These are phyloP conservation scores for Backusella psychrophila DNA, from an alignment of 192 early-diverging fungal genomes.

Conservation along the genomic window DNA sequence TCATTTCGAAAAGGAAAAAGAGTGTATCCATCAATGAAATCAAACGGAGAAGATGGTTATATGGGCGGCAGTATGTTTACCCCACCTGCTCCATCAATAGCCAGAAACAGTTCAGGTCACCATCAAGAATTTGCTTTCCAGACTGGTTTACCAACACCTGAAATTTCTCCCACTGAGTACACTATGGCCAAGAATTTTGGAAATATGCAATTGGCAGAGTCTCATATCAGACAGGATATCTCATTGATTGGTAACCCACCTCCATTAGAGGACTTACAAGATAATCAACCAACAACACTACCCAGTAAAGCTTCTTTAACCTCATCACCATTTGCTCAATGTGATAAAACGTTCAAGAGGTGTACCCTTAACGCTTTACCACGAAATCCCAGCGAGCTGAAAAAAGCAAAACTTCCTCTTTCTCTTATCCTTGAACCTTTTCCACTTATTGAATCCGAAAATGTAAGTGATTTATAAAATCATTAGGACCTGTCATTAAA, in stretches of 20 bases:
- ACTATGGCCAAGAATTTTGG: neutral
- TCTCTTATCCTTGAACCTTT: conserved; percentile 75
- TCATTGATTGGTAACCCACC: conserved; percentile 47
- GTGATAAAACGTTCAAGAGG: conserved; percentile 34
- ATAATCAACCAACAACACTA: conserved; percentile 36
- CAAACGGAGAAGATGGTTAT: neutral
- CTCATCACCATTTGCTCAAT: conserved; percentile 10
- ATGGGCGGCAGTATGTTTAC: neutral
- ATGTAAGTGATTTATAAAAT: conserved; percentile 42
- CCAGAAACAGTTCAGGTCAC: neutral
- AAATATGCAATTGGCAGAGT: neutral
- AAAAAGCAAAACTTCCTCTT: conserved; percentile 77
- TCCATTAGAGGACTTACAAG: conserved; percentile 40
- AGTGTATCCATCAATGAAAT: neutral
- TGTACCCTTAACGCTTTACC: conserved; percentile 80
- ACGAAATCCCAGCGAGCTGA: conserved; percentile 62
- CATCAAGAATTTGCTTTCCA: neutral
- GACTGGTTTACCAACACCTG: neutral
- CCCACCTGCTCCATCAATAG: neutral
- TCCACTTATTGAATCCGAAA: conserved; percentile 59
- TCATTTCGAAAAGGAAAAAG: neutral
- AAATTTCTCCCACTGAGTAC: neutral
- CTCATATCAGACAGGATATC: conserved; percentile 9
- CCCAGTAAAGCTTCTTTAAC: conserved; percentile 34
- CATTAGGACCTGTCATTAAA: neutral